Evolutionary conservation across 2,329 filamentous ascomycete species (phyloP).

Genomic region (Aspergillus calidoustus): DNA sequence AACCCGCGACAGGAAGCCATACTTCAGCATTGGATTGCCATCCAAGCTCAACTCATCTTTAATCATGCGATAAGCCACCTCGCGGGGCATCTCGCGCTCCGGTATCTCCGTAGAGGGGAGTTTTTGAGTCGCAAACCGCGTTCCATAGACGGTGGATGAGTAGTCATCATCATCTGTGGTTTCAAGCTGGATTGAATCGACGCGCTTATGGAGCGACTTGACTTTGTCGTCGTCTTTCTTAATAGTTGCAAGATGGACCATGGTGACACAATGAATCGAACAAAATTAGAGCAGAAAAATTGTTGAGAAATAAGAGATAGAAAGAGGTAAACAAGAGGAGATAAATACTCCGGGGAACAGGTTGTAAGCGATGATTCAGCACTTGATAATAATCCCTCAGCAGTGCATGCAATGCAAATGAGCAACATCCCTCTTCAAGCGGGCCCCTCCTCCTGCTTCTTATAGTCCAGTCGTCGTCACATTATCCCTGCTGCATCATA

Average conservation of each 20-base stretch:
- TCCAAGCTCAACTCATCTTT: constrained; percentile 92
- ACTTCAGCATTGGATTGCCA: constrained; percentile 80
- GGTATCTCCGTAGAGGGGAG: constrained; percentile 86
- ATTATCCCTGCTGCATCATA: constrained; percentile 9
- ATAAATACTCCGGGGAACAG: neutral
- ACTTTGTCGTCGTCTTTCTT: constrained; percentile 40
- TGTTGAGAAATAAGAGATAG: neutral
- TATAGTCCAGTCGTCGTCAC: neutral
- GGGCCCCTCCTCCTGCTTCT: neutral
- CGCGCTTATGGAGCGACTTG: constrained; percentile 42
- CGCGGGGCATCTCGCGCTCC: constrained; percentile 84
- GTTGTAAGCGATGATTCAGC: neutral
- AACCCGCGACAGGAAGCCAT: constrained; percentile 18
- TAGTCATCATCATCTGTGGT: constrained; percentile 53
- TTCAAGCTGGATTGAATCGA: constrained; percentile 54
- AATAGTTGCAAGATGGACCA: constrained; percentile 49
- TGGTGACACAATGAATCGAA: constrained; percentile 22
- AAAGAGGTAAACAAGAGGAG: neutral
- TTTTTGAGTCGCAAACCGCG: constrained; percentile 78
- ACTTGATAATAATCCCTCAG: neutral
- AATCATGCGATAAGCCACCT: constrained; percentile 96
- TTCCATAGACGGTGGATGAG: constrained; percentile 85
- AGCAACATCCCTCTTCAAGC: neutral
- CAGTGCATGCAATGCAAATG: neutral
- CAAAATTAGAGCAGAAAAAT: neutral